Evolutionary conservation across 192 early-diverging fungal genomes (phyloP), one percentile per base, ranked within the genome.

Genomic region (Coemansia sp.): DNA sequence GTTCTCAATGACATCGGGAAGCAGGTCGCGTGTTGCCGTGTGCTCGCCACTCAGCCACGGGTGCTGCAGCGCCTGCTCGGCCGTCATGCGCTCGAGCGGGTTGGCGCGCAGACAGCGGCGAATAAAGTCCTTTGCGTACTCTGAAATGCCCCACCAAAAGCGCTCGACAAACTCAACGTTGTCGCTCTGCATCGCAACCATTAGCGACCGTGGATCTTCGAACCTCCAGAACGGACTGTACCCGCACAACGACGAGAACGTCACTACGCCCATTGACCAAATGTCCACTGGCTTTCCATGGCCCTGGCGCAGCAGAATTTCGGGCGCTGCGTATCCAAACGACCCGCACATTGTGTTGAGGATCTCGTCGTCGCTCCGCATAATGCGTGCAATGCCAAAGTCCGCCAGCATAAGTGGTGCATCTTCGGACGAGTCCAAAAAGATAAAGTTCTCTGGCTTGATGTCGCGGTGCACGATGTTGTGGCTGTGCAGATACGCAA

Each of bases 241-340:
- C 29, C 92, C 92, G 67, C 90, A 93, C 7, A 93, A 78, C 83
- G 94, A 74, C 29, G 92, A 90, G 69, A 92, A 96, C 32, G 94
- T 89, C 58, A 98, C 90, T 14, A 96, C 86, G 60, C 95, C 95
- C 59, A 96, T 88, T 6, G 90, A 91, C 94, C 94, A 98, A 67
- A 98, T 83, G 73, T 98, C 95, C 2, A 98, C 94, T 17, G 91
- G 74, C 73, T 93, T 92, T 32, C 93, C 90, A 75, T 98, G 91
- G 5, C 90, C 89, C 55, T 85, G 82, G 58, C 90, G 86, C 57
- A 86, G 73, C n/a, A 95, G 73, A 21, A 98, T 87, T 79, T 98
- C 95, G 17, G 89, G 90, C 11, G 90, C 90, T n/a, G 74, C 87
- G 76, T 89, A 93, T 23, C 93, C 92, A 62, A 89, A 87, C 17